A percentile compares a stretch with the other conserved stretches of the same genome.
Evolutionary conservation across 129 eudicot genomes (phyloP).

Genomic region (Chrysanthemum makinoi): DNA sequence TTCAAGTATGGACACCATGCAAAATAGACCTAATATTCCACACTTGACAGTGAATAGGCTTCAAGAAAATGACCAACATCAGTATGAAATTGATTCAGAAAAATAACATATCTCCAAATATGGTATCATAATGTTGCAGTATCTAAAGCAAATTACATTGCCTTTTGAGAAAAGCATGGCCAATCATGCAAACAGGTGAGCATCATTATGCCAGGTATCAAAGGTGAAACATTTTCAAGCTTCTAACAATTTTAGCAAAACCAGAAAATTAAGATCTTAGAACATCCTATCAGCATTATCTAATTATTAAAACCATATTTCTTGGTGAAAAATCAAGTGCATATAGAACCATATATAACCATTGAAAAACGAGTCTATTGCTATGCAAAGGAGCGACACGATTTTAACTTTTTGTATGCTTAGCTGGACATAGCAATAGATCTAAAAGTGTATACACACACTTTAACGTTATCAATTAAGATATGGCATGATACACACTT

Average conservation of each 20-base stretch:
- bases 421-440: slow-evolving; percentile 2
- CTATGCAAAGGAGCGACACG: background rate
- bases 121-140: slow-evolving; percentile 4
- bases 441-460: background rate
- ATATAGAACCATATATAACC: slow-evolving; percentile 6
- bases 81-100: background rate
- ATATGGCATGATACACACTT: slow-evolving; percentile 2
- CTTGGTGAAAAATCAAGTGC: background rate
- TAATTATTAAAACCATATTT: slow-evolving; percentile 2
- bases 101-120: background rate
- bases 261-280: background rate
- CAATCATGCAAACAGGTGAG: slow-evolving; percentile 8
- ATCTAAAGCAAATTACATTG: background rate
- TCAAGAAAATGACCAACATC: background rate
- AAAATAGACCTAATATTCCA: too few relatives aligned
- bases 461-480: background rate
- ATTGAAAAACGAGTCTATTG: background rate
- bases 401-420: background rate
- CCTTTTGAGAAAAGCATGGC: background rate
- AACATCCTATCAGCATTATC: slow-evolving; percentile 4
- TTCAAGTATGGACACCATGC: too few relatives aligned
- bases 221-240: slow-evolving; percentile 1
- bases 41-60: background rate
- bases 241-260: slow-evolving; percentile 19
- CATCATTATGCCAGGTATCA: slow-evolving; percentile 21